Evolutionary conservation across 805 yeast species (phyloP).

Genomic region (Scheffersomyces stipitis): DNA sequence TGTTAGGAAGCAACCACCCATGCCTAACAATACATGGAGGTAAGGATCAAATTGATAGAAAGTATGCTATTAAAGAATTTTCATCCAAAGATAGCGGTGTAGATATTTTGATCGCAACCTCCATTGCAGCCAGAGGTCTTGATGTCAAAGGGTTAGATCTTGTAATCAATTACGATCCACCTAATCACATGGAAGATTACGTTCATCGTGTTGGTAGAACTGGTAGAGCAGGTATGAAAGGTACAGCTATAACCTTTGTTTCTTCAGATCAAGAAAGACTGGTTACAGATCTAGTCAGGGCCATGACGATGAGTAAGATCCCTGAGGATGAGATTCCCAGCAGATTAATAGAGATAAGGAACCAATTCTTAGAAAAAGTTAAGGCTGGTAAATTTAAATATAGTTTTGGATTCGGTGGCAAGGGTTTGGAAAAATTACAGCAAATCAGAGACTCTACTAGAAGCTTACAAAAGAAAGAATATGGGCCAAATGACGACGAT

Average conservation of each 20-base stretch:
- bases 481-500: slow-evolving; percentile 39
- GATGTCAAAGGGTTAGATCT: slow-evolving; percentile 85
- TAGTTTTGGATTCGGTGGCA: slow-evolving; percentile 88
- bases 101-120: slow-evolving; percentile 81
- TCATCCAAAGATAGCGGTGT: slow-evolving; percentile 49
- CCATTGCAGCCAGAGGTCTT: slow-evolving; percentile 91
- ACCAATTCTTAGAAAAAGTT: slow-evolving; percentile 57
- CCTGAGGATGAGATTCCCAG: slow-evolving; percentile 47
- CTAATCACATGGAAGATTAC: slow-evolving; percentile 90
- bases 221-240: slow-evolving; percentile 84
- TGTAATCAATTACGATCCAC: slow-evolving; percentile 73
- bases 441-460: slow-evolving; percentile 53
- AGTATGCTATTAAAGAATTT: slow-evolving; percentile 70
- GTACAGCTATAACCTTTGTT: slow-evolving; percentile 63
- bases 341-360: slow-evolving; percentile 50
- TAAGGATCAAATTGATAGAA: slow-evolving; percentile 81
- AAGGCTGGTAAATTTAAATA: slow-evolving; percentile 64
- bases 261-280: slow-evolving; percentile 58
- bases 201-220: slow-evolving; percentile 96
- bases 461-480: slow-evolving; percentile 49
- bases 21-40: slow-evolving; percentile 88
- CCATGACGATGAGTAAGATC: slow-evolving; percentile 57
- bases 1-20: slow-evolving; percentile 53
- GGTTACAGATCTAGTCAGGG: slow-evolving; percentile 68
- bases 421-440: slow-evolving; percentile 80